Evolutionary conservation across 2,329 filamentous ascomycete species (phyloP).

Genomic region (Ceratocystis papillata): DNA sequence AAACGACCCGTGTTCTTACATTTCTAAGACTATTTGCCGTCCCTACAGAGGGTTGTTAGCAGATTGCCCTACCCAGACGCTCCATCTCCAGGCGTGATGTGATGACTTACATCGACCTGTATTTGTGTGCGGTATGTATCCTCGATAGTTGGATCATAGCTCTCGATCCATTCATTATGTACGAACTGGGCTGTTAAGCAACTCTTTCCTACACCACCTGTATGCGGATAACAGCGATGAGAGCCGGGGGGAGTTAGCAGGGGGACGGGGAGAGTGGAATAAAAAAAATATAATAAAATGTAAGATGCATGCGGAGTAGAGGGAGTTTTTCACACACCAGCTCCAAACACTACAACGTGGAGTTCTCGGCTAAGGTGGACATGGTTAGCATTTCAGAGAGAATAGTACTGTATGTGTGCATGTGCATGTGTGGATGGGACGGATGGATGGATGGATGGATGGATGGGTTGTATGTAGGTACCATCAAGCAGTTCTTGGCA

Average conservation of each 20-base stretch:
- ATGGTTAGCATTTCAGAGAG: conserved; percentile 9
- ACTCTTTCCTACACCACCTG: conserved; percentile 83
- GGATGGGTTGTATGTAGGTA: neutral
- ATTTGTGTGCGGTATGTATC: conserved; percentile 66
- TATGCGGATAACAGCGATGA: conserved; percentile 23
- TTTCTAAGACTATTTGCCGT: conserved; percentile 79
- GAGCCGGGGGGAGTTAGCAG: neutral
- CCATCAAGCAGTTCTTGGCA: neutral
- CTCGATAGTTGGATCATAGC: conserved; percentile 69
- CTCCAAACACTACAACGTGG: conserved; percentile 70
- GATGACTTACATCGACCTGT: conserved; percentile 65
- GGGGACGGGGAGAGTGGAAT: neutral
- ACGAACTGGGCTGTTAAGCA: conserved; percentile 93
- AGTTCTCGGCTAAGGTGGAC: conserved; percentile 54
- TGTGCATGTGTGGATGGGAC: neutral
- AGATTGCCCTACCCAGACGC: neutral
- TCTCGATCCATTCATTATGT: conserved; percentile 88
- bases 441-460: neutral
- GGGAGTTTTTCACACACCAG: conserved; percentile 44
- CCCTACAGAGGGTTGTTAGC: conserved; percentile 45
- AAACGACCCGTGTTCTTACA: conserved; percentile 43
- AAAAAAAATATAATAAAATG: neutral
- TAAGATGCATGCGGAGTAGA: neutral
- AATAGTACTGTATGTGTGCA: neutral
- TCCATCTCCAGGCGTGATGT: no score